These are phyloP conservation scores for Hyphopichia khmerensis DNA, from an alignment of 1,139 yeast genomes.

Conservation along the genomic window DNA sequence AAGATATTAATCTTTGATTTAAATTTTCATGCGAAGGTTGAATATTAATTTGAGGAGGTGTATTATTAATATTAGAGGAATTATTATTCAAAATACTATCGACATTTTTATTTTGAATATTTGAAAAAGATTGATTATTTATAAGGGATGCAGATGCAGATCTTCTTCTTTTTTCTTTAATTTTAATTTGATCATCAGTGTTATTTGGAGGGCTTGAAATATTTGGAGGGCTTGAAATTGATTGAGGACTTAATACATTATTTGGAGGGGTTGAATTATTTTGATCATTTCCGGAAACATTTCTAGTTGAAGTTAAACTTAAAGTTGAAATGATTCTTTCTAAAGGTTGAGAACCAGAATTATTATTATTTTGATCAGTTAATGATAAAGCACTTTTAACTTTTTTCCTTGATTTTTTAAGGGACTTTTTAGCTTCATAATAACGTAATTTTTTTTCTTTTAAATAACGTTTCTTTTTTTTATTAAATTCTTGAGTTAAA, in stretches of 20 bases:
- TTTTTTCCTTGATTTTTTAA: conserved; percentile 50
- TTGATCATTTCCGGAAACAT: conserved; percentile 3
- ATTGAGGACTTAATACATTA: not conserved
- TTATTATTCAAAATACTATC: not conserved
- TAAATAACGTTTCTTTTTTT: conserved; percentile 33
- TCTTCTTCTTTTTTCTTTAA: conserved; percentile 1
- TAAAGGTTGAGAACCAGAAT: conserved; percentile 32
- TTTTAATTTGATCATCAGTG: not conserved
- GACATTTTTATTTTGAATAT: not conserved
- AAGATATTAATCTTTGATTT: conserved; percentile 32
- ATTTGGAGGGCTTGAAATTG: not conserved
- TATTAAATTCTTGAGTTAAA: conserved; percentile 57
- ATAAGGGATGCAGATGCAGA: conserved; percentile 1
- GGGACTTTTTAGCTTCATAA: conserved; percentile 37
- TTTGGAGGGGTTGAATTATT: not conserved
- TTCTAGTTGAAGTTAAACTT: conserved; percentile 32
- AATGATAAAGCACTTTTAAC: conserved; percentile 45
- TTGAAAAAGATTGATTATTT: not conserved
- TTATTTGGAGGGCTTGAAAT: not conserved
- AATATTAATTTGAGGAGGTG: conserved; percentile 1
- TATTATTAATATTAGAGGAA: not conserved
- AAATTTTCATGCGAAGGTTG: conserved; percentile 13
- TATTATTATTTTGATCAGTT: conserved; percentile 21
- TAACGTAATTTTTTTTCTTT: conserved; percentile 41
- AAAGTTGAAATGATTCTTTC: conserved; percentile 42